Evolutionary conservation across 805 yeast genomes (phyloP).

Genomic region (Starmerella stellata): DNA sequence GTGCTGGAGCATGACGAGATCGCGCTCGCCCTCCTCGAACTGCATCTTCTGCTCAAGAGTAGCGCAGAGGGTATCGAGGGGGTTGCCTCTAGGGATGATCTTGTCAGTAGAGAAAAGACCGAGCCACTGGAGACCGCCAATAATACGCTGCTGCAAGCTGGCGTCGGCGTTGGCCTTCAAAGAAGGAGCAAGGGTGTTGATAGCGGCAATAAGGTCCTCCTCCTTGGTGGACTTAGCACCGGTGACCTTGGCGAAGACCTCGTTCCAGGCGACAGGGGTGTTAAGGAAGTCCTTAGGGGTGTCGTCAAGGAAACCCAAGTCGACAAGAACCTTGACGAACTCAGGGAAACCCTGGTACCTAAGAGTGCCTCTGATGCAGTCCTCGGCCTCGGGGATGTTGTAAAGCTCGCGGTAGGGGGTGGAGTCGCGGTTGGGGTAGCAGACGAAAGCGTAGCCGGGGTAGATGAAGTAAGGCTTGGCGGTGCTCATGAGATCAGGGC

Average conservation of each 20-base stretch:
- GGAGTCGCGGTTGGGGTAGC: slow-evolving; percentile 97
- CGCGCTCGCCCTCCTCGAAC: slow-evolving; percentile 89
- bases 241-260: slow-evolving; percentile 58
- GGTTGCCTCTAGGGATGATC: slow-evolving; percentile 79
- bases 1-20: slow-evolving; percentile 87
- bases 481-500: slow-evolving; percentile 85
- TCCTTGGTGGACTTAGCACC: slow-evolving; percentile 56
- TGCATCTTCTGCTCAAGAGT: slow-evolving; percentile 91
- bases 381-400: slow-evolving; percentile 91
- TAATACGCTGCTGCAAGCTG: slow-evolving; percentile 69
- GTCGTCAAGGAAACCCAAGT: slow-evolving; percentile 79
- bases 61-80: slow-evolving; percentile 92
- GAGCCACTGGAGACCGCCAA: slow-evolving; percentile 83
- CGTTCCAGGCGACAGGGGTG: slow-evolving; percentile 55
- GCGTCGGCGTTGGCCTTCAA: slow-evolving; percentile 45
- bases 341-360: slow-evolving; percentile 98
- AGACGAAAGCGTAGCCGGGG: slow-evolving; percentile 88
- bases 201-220: slow-evolving; percentile 56
- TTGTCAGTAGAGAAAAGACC: slow-evolving; percentile 65
- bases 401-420: slow-evolving; percentile 83
- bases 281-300: slow-evolving; percentile 41
- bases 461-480: slow-evolving; percentile 90
- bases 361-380: slow-evolving; percentile 90
- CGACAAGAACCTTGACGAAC: slow-evolving; percentile 86
- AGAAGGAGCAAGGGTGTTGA: slow-evolving; percentile 44